Percentiles rank a stretch among this genome's conserved stretches.
Evolutionary conservation across 306 rosid species (phyloP).

Genomic region (Fagus crenata): DNA sequence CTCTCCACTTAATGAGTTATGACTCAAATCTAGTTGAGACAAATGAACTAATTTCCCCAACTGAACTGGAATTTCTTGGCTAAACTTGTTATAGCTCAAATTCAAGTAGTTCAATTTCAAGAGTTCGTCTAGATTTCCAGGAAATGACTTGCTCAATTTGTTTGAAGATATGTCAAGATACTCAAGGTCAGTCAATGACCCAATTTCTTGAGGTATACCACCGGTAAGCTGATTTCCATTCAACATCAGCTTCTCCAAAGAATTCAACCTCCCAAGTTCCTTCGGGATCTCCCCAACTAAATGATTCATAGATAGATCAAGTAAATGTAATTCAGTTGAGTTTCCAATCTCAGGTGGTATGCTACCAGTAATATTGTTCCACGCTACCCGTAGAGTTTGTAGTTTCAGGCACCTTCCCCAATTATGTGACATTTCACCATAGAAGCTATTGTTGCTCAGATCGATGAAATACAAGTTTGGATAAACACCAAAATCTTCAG

Average conservation of each 20-base stretch:
- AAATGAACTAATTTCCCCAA: conserved; percentile 9
- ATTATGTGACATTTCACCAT: background rate
- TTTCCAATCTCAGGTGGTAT: background rate
- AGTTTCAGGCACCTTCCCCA: conserved; percentile 1
- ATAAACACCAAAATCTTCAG: background rate
- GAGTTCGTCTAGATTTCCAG: background rate
- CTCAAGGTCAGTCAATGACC: conserved; percentile 13
- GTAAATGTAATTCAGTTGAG: conserved; percentile 6
- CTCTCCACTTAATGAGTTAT: background rate
- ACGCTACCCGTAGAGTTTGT: background rate
- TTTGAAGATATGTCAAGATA: conserved; percentile 11
- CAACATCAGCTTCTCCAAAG: conserved; percentile 12
- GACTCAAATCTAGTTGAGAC: conserved; percentile 5
- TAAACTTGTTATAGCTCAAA: conserved; percentile 16
- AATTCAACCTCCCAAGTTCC: conserved; percentile 2
- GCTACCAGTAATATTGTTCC: background rate
- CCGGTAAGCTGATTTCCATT: conserved; percentile 12
- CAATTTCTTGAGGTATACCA: background rate
- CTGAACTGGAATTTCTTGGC: background rate
- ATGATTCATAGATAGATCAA: conserved; percentile 13
- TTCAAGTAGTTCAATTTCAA: conserved; percentile 7
- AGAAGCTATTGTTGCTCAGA: background rate
- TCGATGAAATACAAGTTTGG: background rate
- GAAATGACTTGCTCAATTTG: background rate
- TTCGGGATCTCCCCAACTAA: conserved; percentile 2